These are phyloP conservation scores for Reutealis trisperma DNA, from an alignment of 345 rosid species.

Conservation along the genomic window DNA sequence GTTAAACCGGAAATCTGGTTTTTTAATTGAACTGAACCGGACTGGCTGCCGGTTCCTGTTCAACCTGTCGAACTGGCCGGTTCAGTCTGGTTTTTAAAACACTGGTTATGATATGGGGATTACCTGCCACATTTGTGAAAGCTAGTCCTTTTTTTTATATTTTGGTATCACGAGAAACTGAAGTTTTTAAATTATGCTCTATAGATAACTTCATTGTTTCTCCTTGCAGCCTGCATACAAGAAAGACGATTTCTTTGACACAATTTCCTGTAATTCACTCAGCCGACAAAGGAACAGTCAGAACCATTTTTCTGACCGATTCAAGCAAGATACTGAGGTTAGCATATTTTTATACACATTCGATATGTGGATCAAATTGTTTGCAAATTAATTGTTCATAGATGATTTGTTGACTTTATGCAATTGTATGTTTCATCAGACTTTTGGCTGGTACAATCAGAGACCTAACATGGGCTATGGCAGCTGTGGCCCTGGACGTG, in stretches of 20 bases:
- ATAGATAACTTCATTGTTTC: background rate
- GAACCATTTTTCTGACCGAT: constrained; percentile 39
- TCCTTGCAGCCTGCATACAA: constrained; percentile 44
- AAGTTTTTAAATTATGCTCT: background rate
- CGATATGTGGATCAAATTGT: background rate
- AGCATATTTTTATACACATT: background rate
- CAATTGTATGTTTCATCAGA: constrained; percentile 23
- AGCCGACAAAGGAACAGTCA: constrained; percentile 36
- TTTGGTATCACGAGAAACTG: background rate
- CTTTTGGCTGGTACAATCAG: constrained; percentile 31
- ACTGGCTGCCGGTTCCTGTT: too few species aligned
- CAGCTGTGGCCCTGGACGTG: constrained; percentile 19
- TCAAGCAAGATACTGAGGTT: constrained; percentile 46
- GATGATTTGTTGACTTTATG: constrained; percentile 1
- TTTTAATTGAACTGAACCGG: too few species aligned
- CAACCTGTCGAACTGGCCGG: too few species aligned
- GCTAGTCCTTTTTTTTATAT: background rate
- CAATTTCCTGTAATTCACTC: constrained; percentile 43
- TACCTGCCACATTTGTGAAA: background rate
- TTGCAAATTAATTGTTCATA: background rate
- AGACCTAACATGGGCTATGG: constrained; percentile 25
- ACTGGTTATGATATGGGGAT: too few species aligned
- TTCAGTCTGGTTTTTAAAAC: too few species aligned
- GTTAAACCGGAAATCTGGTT: too few species aligned
- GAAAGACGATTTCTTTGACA: constrained; percentile 53